A percentile compares a stretch with the other conserved stretches of the same genome.
Evolutionary conservation across 768 basidiomycete species (phyloP).

Genomic region (Candolleomyces eurysporus): DNA sequence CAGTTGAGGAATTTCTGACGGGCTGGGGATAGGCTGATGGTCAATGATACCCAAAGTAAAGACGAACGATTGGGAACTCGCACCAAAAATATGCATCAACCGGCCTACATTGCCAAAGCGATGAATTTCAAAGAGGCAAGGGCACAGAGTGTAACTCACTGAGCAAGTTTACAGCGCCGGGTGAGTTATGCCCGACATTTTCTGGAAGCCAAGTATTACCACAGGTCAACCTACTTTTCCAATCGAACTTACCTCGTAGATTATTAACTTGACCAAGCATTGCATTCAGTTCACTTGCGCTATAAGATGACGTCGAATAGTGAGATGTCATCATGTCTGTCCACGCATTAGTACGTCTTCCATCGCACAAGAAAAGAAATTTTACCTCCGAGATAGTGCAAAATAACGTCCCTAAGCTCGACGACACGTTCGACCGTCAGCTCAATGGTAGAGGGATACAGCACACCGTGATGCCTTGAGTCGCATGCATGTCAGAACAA

Average conservation of each 20-base stretch:
- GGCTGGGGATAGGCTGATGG: slow-evolving; percentile 16
- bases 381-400: slow-evolving; percentile 37
- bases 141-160: not conserved
- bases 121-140: not conserved
- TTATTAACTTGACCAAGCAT: slow-evolving; percentile 33
- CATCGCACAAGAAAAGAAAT: not conserved
- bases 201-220: too few relatives aligned
- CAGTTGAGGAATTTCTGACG: slow-evolving; percentile 43
- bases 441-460: slow-evolving; percentile 29
- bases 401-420: slow-evolving; percentile 37
- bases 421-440: slow-evolving; percentile 24
- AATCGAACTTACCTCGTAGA: slow-evolving; percentile 30
- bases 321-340: slow-evolving; percentile 39
- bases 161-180: not conserved
- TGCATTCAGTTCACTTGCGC: slow-evolving; percentile 32
- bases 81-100: slow-evolving; percentile 1
- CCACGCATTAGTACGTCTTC: not conserved
- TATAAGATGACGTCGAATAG: slow-evolving; percentile 38
- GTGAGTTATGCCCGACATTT: too few relatives aligned
- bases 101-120: not conserved
- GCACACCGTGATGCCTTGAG: slow-evolving; percentile 32
- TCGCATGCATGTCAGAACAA: not conserved
- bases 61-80: not conserved
- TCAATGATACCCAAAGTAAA: not conserved
- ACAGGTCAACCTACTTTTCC: too few relatives aligned